Evolutionary conservation across 768 basidiomycete genomes (phyloP), one percentile per base, ranked within the genome.

Genomic region (Boletus speciosus): DNA sequence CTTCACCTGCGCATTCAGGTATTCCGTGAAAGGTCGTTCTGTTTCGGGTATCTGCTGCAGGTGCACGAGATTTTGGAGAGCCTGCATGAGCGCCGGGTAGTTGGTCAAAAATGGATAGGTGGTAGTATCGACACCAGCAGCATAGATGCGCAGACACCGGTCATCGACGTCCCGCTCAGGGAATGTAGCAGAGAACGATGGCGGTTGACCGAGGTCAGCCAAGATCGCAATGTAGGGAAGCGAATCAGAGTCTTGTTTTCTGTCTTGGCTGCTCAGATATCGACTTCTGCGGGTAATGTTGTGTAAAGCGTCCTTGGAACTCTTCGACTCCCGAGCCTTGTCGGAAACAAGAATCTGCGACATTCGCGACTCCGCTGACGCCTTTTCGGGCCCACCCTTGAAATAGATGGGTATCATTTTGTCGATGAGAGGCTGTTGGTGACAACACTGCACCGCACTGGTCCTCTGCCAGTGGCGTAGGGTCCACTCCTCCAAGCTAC

Each of bases 341-440:
- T 63, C 61, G 5, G 61, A 63, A 38, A 65, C 45, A 27, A 66
- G 58, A 0, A 66, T 66, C 19, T 65, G 64, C 3, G 64, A 65
- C 43, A 58, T 55, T 9, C 43, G 45, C 19, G 47, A 36, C 5
- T 36, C 16, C 5, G 8, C 4, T 0, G 34, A 31, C 29, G 16
- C 25, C 7, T 6, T 3, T 5, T 16, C 29, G 8, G 29, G 29
- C 0, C 29, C 8, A 1, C 29, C 29, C 8, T 29, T 29, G 8
- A 29, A 29, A 37, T 57, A 60, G 1, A 64, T 55, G 0, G 61
- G 62, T 16, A 63, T 64, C 11, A 58, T 32, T 27, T 63, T 63
- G 46, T 61, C 55, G 23, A 64, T 29, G 3, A 10, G 23, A 3
- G 55, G 57, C 35, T 64, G 63, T 25, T 41, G 44, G 21, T 52